Evolutionary conservation across 768 basidiomycete genomes (phyloP), one percentile per base, ranked within the genome.

Genomic region (Kondoa malvinella): DNA sequence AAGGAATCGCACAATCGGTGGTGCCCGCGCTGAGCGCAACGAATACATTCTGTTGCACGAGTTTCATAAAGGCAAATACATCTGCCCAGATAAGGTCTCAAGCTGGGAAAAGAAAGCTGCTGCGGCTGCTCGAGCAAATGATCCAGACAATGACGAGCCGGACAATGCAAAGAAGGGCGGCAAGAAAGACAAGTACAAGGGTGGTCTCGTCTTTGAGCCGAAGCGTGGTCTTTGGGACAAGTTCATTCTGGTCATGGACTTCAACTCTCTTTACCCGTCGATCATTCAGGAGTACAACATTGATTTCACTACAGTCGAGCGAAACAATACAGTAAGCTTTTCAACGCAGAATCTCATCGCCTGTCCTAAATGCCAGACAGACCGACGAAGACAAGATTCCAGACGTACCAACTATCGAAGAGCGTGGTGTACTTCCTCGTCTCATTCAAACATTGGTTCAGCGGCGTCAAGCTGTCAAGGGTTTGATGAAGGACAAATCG

Each of bases 251-350:
- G 95, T 99, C 77, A 99, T 99, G 95, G 95, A 99, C 77, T 99
- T 97, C 85, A 99, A 99, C 78, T 95, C 92, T 69, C 81, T 99
- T 67, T 99, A 99, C 76, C 95, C 95, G 3, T 92, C 89, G 76
- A 99, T 99, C 80, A 99, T 99, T 61, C 95, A 97, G 75, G 95
- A 99, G 80, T 99, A 89, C 76, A 97, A 99, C 76, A 97, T 99
- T 72, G 95, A 97, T 78, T 97, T 97, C 74, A 97, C 95, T 12
- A 99, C 95, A 0, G 86, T 97, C 25, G 87, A 89, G 58, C 82
- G 83, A 66, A 2, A 70, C 21, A 40, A 16, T 26, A 14, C 14
- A 16, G 12, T 40, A 17, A 17, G 25, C 1, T 30, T 15, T 0
- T 57, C n/a, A n/a, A n/a, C n/a, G n/a, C n/a, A n/a, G n/a, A 14